Percentiles rank a stretch among this genome's conserved stretches.
Evolutionary conservation across 768 basidiomycete species (phyloP).

Genomic region (Jaapia argillacea): DNA sequence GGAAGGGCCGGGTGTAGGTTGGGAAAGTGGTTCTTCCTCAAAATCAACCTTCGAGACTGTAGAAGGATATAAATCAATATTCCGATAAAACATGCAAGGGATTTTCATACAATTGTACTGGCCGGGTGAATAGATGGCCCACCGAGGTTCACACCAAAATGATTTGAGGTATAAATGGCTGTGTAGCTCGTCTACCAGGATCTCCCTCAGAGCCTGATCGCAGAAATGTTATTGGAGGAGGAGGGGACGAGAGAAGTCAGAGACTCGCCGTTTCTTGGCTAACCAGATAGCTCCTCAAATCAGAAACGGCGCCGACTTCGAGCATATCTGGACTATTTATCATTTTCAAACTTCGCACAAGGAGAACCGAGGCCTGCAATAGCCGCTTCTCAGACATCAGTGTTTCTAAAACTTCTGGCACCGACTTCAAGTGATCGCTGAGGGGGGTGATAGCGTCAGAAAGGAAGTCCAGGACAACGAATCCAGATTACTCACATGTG

Average conservation of each 20-base stretch:
- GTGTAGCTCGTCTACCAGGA: slow-evolving; percentile 90
- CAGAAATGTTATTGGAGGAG: neutral
- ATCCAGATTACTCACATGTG: slow-evolving; percentile 95
- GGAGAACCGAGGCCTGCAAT: slow-evolving; percentile 77
- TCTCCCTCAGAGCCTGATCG: slow-evolving; percentile 77
- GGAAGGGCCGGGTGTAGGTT: slow-evolving; percentile 17
- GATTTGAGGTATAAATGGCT: slow-evolving; percentile 96
- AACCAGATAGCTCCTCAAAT: slow-evolving; percentile 74
- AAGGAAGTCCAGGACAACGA: too few species aligned
- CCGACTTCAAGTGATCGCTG: slow-evolving; percentile 82
- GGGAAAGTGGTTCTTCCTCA: slow-evolving; percentile 36
- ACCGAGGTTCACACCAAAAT: slow-evolving; percentile 91
- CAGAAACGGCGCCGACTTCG: slow-evolving; percentile 91
- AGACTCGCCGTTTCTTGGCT: slow-evolving; percentile 76
- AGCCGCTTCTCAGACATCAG: slow-evolving; percentile 95
- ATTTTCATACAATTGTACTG: slow-evolving; percentile 61
- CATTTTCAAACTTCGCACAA: slow-evolving; percentile 80
- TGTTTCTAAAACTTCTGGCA: slow-evolving; percentile 87
- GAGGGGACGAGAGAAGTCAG: neutral
- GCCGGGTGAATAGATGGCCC: slow-evolving; percentile 74
- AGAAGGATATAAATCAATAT: slow-evolving; percentile 5
- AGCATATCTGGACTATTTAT: slow-evolving; percentile 90
- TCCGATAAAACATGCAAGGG: slow-evolving; percentile 1
- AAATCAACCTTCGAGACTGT: slow-evolving; percentile 60
- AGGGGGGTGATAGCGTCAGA: neutral